Evolutionary conservation across 1,284 basidiomycete genomes (phyloP), one percentile per base, ranked within the genome.

Genomic region (Neolentinus lepideus): DNA sequence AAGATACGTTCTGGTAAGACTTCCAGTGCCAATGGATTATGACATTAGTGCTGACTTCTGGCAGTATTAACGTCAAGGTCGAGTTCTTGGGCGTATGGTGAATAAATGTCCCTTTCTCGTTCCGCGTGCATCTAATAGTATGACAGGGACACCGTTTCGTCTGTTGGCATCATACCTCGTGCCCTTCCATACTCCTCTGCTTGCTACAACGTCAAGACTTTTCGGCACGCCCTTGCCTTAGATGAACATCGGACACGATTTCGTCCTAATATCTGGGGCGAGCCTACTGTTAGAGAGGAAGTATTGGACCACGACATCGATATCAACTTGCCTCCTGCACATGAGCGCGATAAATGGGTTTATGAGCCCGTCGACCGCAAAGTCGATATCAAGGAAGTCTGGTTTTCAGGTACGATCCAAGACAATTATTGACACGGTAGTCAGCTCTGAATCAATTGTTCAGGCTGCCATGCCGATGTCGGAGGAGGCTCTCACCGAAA

Each of bases 401-500:
- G 38, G 43, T 54, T 54, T 26, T 50, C 47, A 50, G 47, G 47
- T 50, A 16, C 6, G 24, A 22, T 4, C 24, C 8, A 22, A 25
- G 4, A 26, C 47, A 11, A 8, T 21, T 4, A 43, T 43, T 9
- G 8, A 21, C 12, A 4, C 21, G 4, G 27, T 25, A 47, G 4
- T 24, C 47, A 3, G 12, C n/a, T 24, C 47, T 29, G 11, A 50
- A 21, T 6, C 22, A 21, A 21, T 8, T 50, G 9, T 6, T 11
- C 24, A 25, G 53, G 53, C 45, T 33, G 27, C 10, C 53, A 54
- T 27, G 38, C 43, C 24, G 88, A 90, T 62, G 72, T 90, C 31
- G 88, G 88, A 9, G 88, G 88, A 22, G 84, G 87, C 19, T 67
- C 72, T 2, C 80, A 80, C 1, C 36, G 59, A 0, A 78, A 88